Conservation (phyloP, 1,139 yeast genomes). For the Casaregolazyma lundiana region DNA sequence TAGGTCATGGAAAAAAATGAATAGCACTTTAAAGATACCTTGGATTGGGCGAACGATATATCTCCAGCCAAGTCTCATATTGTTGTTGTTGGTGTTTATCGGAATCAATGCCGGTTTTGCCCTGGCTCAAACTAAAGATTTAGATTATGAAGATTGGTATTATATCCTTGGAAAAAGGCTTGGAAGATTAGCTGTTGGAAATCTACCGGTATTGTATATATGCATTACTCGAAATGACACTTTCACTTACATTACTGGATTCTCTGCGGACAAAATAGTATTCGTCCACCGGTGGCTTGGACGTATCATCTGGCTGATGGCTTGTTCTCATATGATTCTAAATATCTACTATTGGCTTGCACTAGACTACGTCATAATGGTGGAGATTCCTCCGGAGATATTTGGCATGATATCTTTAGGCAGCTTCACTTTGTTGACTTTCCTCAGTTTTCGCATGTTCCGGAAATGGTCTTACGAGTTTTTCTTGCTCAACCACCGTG, state of each 20-base stretch:
- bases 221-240: constrained; percentile 41
- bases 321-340: constrained; percentile 39
- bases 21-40: constrained; percentile 1
- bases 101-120: constrained; percentile 30
- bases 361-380: constrained; percentile 39
- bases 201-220: constrained; percentile 40
- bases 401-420: constrained; percentile 48
- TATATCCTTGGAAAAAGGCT: constrained; percentile 45
- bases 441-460: constrained; percentile 39
- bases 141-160: constrained; percentile 38
- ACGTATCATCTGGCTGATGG: constrained; percentile 39
- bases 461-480: constrained; percentile 43
- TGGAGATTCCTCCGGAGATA: constrained; percentile 47
- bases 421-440: constrained; percentile 37
- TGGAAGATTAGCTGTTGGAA: constrained; percentile 43
- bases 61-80: constrained; percentile 42
- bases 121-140: constrained; percentile 35
- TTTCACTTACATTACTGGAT: constrained; percentile 41
- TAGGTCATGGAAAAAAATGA: constrained; percentile 24
- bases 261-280: constrained; percentile 40
- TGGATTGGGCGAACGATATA: constrained; percentile 21
- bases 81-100: constrained; percentile 32
- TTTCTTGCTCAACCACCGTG: constrained; percentile 44
- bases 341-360: constrained; percentile 41
- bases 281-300: constrained; percentile 46